These are phyloP conservation scores for Colletotrichum lentis DNA, from an alignment of 2,329 filamentous ascomycete genomes.

Conservation along the genomic window DNA sequence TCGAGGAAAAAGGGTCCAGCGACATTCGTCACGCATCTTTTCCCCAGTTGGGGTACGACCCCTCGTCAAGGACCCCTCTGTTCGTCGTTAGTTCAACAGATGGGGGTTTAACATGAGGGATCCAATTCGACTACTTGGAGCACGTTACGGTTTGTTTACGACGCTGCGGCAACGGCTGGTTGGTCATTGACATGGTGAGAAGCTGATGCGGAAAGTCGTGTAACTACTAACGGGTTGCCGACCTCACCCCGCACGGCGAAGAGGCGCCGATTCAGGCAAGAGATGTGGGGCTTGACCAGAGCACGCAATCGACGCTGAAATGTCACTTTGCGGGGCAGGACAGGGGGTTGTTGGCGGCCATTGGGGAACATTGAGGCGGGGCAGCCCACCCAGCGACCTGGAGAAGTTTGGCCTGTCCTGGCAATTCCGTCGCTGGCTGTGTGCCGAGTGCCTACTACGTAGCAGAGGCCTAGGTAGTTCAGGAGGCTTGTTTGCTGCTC, in stretches of 20 bases:
- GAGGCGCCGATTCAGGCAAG: conserved; percentile 41
- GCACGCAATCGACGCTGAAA: conserved; percentile 47
- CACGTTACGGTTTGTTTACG: background rate
- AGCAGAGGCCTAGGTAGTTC: background rate
- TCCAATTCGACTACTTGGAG: background rate
- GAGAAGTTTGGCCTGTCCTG: conserved; percentile 5
- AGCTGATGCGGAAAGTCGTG: background rate
- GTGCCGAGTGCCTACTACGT: background rate
- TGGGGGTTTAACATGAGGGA: background rate
- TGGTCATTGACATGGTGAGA: background rate
- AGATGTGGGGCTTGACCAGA: conserved; percentile 44
- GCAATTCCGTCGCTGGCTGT: background rate
- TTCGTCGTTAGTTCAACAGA: background rate
- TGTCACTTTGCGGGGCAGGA: conserved; percentile 37
- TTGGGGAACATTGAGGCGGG: conserved; percentile 1
- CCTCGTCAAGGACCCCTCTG: conserved; percentile 4
- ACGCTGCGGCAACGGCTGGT: background rate
- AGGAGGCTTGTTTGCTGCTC: background rate
- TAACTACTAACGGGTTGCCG: background rate
- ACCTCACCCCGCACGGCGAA: background rate
- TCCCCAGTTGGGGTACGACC: background rate
- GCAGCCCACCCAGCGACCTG: background rate
- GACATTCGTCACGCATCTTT: background rate
- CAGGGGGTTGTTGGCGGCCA: conserved; percentile 10
- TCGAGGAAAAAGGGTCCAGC: background rate